These are phyloP conservation scores for Coelastrella sp. DNA, from an alignment of 139 green algal species.

Conservation along the genomic window DNA sequence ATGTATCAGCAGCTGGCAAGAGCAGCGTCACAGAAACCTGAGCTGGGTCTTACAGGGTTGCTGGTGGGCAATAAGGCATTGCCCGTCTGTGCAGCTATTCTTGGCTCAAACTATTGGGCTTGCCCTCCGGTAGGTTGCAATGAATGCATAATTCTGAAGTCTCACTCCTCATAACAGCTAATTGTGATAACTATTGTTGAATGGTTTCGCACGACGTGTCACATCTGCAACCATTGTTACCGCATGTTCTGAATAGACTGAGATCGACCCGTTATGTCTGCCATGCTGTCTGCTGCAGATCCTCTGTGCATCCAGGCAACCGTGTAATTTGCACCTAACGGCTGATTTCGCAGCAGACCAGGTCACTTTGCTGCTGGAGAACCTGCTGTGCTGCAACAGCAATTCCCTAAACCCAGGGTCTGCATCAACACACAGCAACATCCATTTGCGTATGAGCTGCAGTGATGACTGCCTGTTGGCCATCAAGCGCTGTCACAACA, in stretches of 20 bases:
- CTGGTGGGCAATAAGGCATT: slow-evolving; percentile 30
- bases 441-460: slow-evolving; percentile 22
- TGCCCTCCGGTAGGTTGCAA: background rate
- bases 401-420: background rate
- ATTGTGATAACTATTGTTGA: too few relatives aligned
- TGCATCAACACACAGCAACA: background rate
- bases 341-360: background rate
- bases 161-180: too few relatives aligned
- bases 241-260: too few relatives aligned
- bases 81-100: background rate
- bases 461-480: slow-evolving; percentile 31
- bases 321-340: background rate
- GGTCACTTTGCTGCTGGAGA: slow-evolving; percentile 1
- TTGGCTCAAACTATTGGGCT: slow-evolving; percentile 30
- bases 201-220: too few relatives aligned
- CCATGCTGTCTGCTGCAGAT: too few relatives aligned
- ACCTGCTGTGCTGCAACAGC: slow-evolving; percentile 1
- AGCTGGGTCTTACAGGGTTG: background rate
- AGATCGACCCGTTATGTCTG: too few relatives aligned
- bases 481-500: background rate
- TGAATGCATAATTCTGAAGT: too few relatives aligned
- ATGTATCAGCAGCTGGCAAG: slow-evolving; percentile 21
- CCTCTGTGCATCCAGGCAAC: background rate
- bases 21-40: background rate
- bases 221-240: too few relatives aligned